Base-by-base conservation (phyloP, 345 rosid genomes). In the Salix exigua region DNA sequence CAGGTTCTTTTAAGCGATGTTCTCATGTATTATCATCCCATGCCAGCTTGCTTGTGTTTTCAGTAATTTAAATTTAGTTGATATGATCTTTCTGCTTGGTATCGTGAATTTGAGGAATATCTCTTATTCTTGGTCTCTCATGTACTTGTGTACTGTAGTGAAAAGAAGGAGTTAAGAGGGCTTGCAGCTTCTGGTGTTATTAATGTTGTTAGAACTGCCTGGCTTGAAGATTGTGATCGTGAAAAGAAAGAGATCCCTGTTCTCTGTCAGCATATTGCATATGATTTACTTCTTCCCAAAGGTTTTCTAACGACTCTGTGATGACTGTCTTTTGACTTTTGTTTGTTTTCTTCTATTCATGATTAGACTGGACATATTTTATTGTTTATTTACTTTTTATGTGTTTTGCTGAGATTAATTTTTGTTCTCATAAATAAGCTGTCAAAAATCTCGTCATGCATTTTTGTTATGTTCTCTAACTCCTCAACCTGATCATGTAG, bases 211-310 rank as follows among this genome's bases (percentile, higher is more conserved):
- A 86, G 85, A 82, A 78, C 86, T 73, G 84, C 79, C 66, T 96
- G 99, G 99, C 97, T 96, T 82, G 94, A 93, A 86, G 99, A 93
- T 75, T 93, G 99, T 85, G 85, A 85, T 79, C 85, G 83, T 71
- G 88, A 86, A 85, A 89, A 82, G 88, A 91, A 84, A 84, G 97
- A 93, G 87, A 62, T 92, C n/a, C 89, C 89, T 81, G 86, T 93
- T 78, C 81, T 76, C 38, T 82, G 63, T 55, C 84, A 82, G 81
- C 96, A 96, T 87, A 58, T 85, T 76, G 99, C 97, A 31, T 74
- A 83, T 80, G 89, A 89, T 78, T 78, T 93, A 73, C 90, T 93
- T 76, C 87, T 87, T 82, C 97, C 97, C 37, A 92, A 89, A 92
- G 97, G 99, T 93, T 83, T 86, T 83, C 53, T 62, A 70, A 71